These are phyloP conservation scores for Fusarium incarnatum DNA, from an alignment of 2,329 filamentous ascomycete species.

Conservation along the genomic window DNA sequence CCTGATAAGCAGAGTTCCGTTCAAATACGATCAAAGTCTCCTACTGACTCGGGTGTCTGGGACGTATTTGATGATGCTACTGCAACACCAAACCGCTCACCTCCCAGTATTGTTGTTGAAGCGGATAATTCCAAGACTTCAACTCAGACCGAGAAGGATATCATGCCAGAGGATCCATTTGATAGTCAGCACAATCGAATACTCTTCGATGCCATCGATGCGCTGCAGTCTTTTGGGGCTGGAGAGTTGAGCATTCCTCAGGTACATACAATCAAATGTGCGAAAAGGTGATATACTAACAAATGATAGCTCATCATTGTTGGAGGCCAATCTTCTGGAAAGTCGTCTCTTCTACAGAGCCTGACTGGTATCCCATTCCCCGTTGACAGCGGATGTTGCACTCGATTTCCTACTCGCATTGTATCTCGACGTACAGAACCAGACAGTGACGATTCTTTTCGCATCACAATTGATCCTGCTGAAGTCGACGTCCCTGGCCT, in stretches of 20 bases:
- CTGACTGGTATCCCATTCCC: conserved; percentile 55
- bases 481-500: conserved; percentile 41
- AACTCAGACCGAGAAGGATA: background rate
- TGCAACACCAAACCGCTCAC: background rate
- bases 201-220: conserved; percentile 54
- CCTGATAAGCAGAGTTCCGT: background rate
- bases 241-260: conserved; percentile 51
- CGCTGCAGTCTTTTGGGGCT: conserved; percentile 49
- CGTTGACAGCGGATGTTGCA: conserved; percentile 49
- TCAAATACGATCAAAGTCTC: background rate
- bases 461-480: conserved; percentile 49
- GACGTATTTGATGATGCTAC: conserved; percentile 18
- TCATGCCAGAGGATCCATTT: conserved; percentile 49
- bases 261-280: conserved; percentile 31
- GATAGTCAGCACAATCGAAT: conserved; percentile 50
- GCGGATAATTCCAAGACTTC: background rate
- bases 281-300: background rate
- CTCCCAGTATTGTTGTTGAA: background rate
- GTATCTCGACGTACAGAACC: conserved; percentile 51
- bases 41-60: conserved; percentile 21
- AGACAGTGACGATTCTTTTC: conserved; percentile 44
- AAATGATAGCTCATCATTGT: conserved; percentile 51
- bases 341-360: conserved; percentile 53
- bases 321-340: conserved; percentile 53
- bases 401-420: conserved; percentile 54